These are phyloP conservation scores for Microglena sp. DNA, from an alignment of 139 green algal species.

Conservation along the genomic window DNA sequence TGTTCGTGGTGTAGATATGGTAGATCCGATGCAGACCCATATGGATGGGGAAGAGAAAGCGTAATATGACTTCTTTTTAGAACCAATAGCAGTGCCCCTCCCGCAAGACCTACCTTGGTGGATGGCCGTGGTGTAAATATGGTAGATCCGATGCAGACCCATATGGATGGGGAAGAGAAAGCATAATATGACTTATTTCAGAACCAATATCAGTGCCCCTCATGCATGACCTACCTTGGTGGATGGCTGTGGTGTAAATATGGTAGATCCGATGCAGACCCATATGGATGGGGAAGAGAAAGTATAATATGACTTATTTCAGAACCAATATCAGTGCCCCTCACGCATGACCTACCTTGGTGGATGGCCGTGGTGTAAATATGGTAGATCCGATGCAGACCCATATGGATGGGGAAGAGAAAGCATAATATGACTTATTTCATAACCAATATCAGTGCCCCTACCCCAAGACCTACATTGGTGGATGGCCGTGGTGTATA, in stretches of 20 bases:
- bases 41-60: conserved; percentile 78
- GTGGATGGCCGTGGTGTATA: conserved; percentile 76
- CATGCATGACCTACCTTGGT: conserved; percentile 63
- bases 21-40: conserved; percentile 67
- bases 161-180: conserved; percentile 75
- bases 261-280: conserved; percentile 76
- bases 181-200: too few species aligned
- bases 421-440: conserved; percentile 71
- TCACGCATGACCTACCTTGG: conserved; percentile 52
- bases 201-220: too few species aligned
- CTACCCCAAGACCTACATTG: conserved; percentile 59
- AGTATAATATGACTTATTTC: conserved; percentile 68
- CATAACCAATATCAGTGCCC: conserved; percentile 70
- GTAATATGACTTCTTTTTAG: too few species aligned
- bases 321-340: conserved; percentile 73
- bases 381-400: conserved; percentile 74
- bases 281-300: conserved; percentile 71
- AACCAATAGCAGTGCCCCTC: too few species aligned
- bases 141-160: conserved; percentile 70
- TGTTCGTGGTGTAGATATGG: conserved; percentile 76
- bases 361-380: conserved; percentile 76
- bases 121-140: conserved; percentile 77
- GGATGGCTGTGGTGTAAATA: conserved; percentile 75
- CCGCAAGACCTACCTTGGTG: conserved; percentile 66
- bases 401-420: conserved; percentile 67